Percentiles rank a stretch among this genome's conserved stretches.
Conservation (phyloP, 179 eudicot species). For the Carnegiea gigantea region DNA sequence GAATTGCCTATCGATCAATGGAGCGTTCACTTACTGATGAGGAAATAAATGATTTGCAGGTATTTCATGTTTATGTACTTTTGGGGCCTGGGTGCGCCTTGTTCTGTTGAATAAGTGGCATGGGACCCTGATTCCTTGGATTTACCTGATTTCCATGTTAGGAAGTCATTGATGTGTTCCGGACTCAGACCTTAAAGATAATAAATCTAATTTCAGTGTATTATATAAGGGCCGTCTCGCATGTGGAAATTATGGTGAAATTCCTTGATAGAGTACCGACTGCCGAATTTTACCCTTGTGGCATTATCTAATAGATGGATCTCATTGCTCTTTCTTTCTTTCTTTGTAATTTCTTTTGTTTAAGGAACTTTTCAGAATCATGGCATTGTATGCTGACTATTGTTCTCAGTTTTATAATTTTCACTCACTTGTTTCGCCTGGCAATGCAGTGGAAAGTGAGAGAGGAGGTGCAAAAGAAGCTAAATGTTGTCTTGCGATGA, state of each 20-base stretch:
- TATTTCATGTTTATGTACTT: constrained; percentile 8
- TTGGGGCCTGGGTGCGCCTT: neutral
- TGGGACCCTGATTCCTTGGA: neutral
- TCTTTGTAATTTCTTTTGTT: neutral
- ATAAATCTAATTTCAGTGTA: too few species aligned
- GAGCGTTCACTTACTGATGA: constrained; percentile 89
- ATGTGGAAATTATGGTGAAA: neutral
- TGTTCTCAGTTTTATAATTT: constrained; percentile 3
- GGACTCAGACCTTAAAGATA: too few species aligned
- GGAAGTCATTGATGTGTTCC: neutral
- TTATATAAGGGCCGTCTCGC: neutral
- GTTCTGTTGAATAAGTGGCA: neutral
- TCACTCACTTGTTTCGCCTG: constrained; percentile 8
- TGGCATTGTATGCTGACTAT: neutral
- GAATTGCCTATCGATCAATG: constrained; percentile 91
- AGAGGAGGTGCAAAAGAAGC: constrained; percentile 66
- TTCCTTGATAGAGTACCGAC: neutral
- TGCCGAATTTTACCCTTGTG: neutral
- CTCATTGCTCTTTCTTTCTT: too few species aligned
- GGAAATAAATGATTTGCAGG: constrained; percentile 89
- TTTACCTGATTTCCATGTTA: too few species aligned
- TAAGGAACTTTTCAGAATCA: neutral
- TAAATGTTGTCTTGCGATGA: constrained; percentile 77
- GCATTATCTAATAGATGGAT: neutral
- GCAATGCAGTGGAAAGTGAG: constrained; percentile 72